Evolutionary conservation across 192 early-diverging fungal species (phyloP).

Genomic region (Coemansia sp.): DNA sequence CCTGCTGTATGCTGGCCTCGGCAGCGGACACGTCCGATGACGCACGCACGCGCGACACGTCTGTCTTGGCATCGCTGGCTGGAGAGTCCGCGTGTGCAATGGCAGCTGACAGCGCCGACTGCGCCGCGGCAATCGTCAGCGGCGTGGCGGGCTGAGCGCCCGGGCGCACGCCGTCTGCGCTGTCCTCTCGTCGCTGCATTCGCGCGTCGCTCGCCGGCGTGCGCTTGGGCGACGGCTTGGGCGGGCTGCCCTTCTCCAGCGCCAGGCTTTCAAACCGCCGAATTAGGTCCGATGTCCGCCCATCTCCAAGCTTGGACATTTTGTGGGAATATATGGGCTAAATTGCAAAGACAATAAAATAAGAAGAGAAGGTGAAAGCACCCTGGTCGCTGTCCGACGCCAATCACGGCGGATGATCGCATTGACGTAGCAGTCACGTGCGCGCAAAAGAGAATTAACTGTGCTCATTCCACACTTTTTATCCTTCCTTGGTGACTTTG

Average conservation of each 20-base stretch:
- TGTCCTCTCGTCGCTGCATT: background rate
- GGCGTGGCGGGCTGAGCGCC: background rate
- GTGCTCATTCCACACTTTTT: no score
- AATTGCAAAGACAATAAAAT: no score
- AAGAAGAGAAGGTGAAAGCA: no score
- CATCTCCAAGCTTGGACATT: constrained; percentile 22
- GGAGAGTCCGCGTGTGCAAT: constrained; percentile 7
- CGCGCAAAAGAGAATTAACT: no score
- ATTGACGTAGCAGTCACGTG: no score
- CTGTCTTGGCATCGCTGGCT: constrained; percentile 2
- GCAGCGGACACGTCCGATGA: constrained; percentile 6
- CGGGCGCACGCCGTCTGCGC: no score
- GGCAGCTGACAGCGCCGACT: constrained; percentile 14
- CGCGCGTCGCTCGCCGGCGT: background rate
- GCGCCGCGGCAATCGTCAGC: constrained; percentile 5
- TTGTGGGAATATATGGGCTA: no score
- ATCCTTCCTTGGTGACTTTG: no score
- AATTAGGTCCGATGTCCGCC: constrained; percentile 43
- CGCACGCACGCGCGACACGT: constrained; percentile 1
- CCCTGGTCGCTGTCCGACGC: no score
- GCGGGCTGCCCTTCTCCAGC: constrained; percentile 15
- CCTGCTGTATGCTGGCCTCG: background rate
- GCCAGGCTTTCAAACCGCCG: constrained; percentile 39
- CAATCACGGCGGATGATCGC: no score
- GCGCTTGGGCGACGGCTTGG: constrained; percentile 8